Evolutionary conservation across 108 stramenopile species (phyloP), one percentile per base, ranked within the genome.

Genomic region (Thalassiosira profunda): DNA sequence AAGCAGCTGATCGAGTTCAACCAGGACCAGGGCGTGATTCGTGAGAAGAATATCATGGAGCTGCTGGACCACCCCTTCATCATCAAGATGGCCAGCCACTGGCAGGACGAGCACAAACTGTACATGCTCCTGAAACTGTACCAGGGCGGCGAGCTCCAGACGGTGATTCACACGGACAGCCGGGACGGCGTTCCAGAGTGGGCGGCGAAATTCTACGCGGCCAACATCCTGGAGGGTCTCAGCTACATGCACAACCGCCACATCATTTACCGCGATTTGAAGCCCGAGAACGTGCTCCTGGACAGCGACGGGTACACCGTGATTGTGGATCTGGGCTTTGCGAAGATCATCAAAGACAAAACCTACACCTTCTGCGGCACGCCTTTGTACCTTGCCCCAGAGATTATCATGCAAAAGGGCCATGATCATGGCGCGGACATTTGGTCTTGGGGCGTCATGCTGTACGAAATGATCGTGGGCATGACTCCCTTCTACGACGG

Each of bases 341-440:
- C 98, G 36, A 98, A 97, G 63, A 53, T 92, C 8, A 84, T 97
- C 17, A 70, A 66, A 20, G 77, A 84, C 48, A 96, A 94, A 71
- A 97, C 96, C 9, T 96, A 84, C 57, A 98, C 98, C 3, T 79
- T 98, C 21, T 96, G 96, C 63, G 98, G 98, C 44, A 98, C 98
- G 12, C 98, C 97, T 1, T 94, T 96, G 58, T 98, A 98, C 72
- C 74, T 98, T 26, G 96, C 98, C 15, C 98, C 97, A 8, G 98
- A 99, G 67, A 98, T 98, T 34, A 98, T 94, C 67, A 74, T 86
- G 78, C 85, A 95, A 36, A 88, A 87, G 62, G 98, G 98, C 15
- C 98, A 99, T 81, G 94, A 96, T 69, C 93, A 97, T 77, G 96
- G 87, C 44, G 98, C 97, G 5, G 99, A 99, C 84, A 96, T 93